Percentiles rank a stretch among this genome's conserved stretches.
Evolutionary conservation across 306 rosid species (phyloP).

Genomic region (Pachyrhizus erosus): DNA sequence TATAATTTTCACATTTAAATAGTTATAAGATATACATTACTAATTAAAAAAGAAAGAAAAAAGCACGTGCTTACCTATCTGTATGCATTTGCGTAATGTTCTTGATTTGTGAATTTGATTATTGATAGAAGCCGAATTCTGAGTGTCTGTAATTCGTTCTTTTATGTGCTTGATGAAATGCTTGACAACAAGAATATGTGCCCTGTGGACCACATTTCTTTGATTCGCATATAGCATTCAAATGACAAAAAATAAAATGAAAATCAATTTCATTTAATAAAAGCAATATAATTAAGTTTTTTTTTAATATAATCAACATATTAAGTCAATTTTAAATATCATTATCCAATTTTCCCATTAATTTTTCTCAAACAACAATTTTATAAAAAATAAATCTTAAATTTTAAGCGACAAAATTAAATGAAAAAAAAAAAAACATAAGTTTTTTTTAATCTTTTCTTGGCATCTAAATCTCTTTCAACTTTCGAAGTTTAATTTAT

Average conservation of each 20-base stretch:
- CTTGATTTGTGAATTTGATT: slow-evolving; percentile 7
- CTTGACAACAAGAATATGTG: slow-evolving; percentile 32
- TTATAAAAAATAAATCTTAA: too few species aligned
- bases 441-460: too few species aligned
- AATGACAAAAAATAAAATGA: background rate
- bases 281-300: background rate
- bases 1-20: background rate
- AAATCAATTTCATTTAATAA: background rate
- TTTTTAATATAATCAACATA: background rate
- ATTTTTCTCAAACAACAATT: background rate
- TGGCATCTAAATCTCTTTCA: too few species aligned
- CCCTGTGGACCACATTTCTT: slow-evolving; percentile 20
- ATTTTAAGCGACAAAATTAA: too few species aligned
- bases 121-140: slow-evolving; percentile 7
- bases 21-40: background rate
- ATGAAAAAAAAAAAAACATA: background rate
- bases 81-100: slow-evolving; percentile 13
- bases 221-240: slow-evolving; percentile 20
- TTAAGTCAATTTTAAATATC: slow-evolving; percentile 1
- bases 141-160: slow-evolving; percentile 10
- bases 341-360: background rate
- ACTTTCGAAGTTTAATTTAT: too few species aligned
- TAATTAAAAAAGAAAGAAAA: background rate
- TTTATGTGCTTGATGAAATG: slow-evolving; percentile 41
- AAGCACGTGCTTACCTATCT: slow-evolving; percentile 3